These are phyloP conservation scores for Ogataea philodendri DNA, from an alignment of 805 yeast species.

Conservation along the genomic window DNA sequence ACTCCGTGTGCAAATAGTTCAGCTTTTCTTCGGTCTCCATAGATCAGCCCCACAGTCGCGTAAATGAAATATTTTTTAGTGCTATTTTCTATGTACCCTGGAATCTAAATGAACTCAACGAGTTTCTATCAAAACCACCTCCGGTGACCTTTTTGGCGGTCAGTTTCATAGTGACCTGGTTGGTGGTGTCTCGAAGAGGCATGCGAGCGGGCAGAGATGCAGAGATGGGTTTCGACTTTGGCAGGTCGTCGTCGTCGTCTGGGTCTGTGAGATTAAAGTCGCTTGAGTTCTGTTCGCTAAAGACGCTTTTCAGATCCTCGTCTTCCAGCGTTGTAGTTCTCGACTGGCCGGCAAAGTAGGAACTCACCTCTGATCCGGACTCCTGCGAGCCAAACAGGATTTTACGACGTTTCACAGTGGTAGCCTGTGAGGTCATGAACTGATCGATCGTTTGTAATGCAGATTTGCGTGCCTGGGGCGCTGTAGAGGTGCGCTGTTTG, in stretches of 20 bases:
- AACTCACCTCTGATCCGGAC: slow-evolving; percentile 18
- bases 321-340: slow-evolving; percentile 13
- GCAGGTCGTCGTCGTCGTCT: slow-evolving; percentile 23
- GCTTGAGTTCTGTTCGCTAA: slow-evolving; percentile 25
- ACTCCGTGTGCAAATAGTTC: slow-evolving; percentile 33
- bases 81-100: slow-evolving; percentile 3
- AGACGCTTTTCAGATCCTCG: slow-evolving; percentile 5
- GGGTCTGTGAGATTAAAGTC: slow-evolving; percentile 32
- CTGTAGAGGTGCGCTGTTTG: slow-evolving; percentile 4
- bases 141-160: background rate
- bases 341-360: slow-evolving; percentile 17
- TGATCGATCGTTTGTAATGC: slow-evolving; percentile 27
- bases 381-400: slow-evolving; percentile 19
- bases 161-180: slow-evolving; percentile 1
- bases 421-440: slow-evolving; percentile 21
- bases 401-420: slow-evolving; percentile 29
- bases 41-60: slow-evolving; percentile 6
- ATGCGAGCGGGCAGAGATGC: background rate
- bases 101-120: slow-evolving; percentile 6
- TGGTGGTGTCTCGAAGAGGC: slow-evolving; percentile 6
- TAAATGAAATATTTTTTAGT: slow-evolving; percentile 2
- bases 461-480: slow-evolving; percentile 11
- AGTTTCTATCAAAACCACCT: background rate
- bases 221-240: background rate
- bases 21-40: slow-evolving; percentile 42